Base-by-base conservation (phyloP, 2,329 filamentous ascomycete species). In the Penicillium sp. region DNA sequence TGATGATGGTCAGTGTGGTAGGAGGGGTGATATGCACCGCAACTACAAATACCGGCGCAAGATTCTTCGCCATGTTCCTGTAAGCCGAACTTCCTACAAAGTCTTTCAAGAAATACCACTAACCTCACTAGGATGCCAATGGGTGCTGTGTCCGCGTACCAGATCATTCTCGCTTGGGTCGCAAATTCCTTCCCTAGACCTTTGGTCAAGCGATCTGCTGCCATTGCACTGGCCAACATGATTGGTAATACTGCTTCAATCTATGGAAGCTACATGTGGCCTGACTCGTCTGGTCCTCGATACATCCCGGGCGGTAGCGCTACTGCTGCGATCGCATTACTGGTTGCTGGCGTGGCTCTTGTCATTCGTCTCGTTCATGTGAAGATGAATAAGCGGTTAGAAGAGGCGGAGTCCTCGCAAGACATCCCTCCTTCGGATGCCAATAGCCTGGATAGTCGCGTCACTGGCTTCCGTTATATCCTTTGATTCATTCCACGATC, bases 51-150 rank as follows among this genome's bases (percentile, higher is more conserved):
- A 74, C 79, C 0, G 82, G 78, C 0, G 80, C 79, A 0, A 78
- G 83, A 2, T 87, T 85, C 73, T 85, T 87, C 58, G 85, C 83
- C 61, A 85, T 87, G 78, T 87, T 87, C 61, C 70, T 87, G 66
- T 68, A 53, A 21, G 65, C 62, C 16, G 2, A 19, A 19, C 4
- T 2, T 8, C 14, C 19, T 2, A 42, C 4, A 4, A 21, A 21
- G 3, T 21, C n/a, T 21, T 1, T n/a, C 21, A 1, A 4, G 4
- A 21, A 11, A 21, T 47, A 19, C 47, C 14, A 22, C 58, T 53
- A 11, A 55, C 21, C 9, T 26, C 3, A n/a, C 11, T 19, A 70
- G 67, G 22, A 81, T 87, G 79, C 81, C 82, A 0, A 79, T 84
- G 74, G 81, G 83, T 0, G 77, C 80, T 0, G 74, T 85, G 13